Base-by-base conservation (phyloP, 2,329 filamentous ascomycete species). In the Paramyrothecium sp. region DNA sequence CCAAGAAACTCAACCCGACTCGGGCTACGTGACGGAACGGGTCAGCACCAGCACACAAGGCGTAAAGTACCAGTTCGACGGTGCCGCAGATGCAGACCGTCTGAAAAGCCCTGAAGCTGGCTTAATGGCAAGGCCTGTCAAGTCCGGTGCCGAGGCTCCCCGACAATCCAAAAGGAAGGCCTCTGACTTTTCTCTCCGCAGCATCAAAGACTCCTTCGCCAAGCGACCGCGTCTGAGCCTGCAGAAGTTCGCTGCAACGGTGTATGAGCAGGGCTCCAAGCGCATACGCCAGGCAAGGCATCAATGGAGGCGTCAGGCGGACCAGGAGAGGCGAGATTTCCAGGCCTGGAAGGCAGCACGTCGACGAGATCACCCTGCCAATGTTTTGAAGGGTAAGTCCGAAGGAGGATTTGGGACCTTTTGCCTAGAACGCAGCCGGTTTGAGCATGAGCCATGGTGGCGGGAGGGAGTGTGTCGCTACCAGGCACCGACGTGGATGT, bases 371-470 rank as follows among this genome's bases (percentile, higher is more conserved):
- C 64, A 56, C 7, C 65, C 65, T 44, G 61, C 58, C 3, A 65
- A 68, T 55, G 54, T 62, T 3, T 56, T 63, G 38, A 65, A 64
- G 54, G 60, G 58, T n/a, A 69, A 67, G 22, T n/a, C 62, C 8
- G 61, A 67, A 26, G 64, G 61, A 46, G 64, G 60, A 5, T 64
- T 61, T 53, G 61, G 60, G 33, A 33, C 61, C 2, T 71, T 71
- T 55, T 62, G 63, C 3, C 52, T 67, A 23, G 65, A 71, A 19
- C 58, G 60, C 41, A 60, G 57, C 38, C 58, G 60, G 3, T 60
- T 60, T 47, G 65, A 63, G 13, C 60, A 66, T 33, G 61, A 70
- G 34, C 67, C 69, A 17, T 75, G 73, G 72, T 75, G 73, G 73
- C 67, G 62, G 51, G 71, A 71, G 8, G 72, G 71, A 3, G 67